Base-by-base conservation (phyloP, 2,329 filamentous ascomycete species). In the Clonostachys rhizophaga region DNA sequence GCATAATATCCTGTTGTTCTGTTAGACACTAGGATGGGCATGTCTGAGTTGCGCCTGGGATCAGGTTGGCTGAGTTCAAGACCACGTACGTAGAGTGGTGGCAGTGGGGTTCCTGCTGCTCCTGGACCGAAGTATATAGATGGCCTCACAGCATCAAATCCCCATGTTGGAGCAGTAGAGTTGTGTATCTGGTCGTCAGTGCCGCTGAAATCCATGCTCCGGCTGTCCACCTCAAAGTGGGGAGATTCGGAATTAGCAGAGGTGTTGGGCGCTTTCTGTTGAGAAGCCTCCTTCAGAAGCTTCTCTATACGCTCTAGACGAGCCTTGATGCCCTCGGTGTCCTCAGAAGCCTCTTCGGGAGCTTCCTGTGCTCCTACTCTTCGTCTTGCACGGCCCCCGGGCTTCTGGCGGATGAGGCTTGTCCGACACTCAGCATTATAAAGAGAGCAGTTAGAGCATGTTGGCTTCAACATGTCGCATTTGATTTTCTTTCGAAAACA, bases 401-500 rank as follows among this genome's bases (percentile, higher is more conserved):
- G 39, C 40, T 58, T 62, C 17, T 55, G 53, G 8, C 58, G 52
- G 9, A 59, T 54, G 41, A 55, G 53, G 43, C 52, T 60, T 4
- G 58, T 62, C n/a, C 41, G 45, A 50, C 70, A 72, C n/a, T 61
- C 55, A 5, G 69, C 58, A n/a, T 63, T 62, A 50, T 74, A 74
- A 5, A 72, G 55, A 8, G 61, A 54, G 41, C 70, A 74, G 40
- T 73, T 72, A 2, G 69, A 71, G 49, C 70, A 74, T 9, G 61
- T 54, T 1, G 70, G 70, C 50, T 69, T 70, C 6, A 68, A 43
- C 62, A 67, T 67, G 52, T 74, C 69, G 43, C 70, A 74, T 52
- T 70, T 71, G 42, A 74, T 71, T 60, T 74, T 73, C 55, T 72
- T 73, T 12, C 55, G 65, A 44, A 68, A 72, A 56, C 70, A 74